Evolutionary conservation across 192 early-diverging fungal genomes (phyloP), one percentile per base, ranked within the genome.

Genomic region (Haplosporangium gracile): DNA sequence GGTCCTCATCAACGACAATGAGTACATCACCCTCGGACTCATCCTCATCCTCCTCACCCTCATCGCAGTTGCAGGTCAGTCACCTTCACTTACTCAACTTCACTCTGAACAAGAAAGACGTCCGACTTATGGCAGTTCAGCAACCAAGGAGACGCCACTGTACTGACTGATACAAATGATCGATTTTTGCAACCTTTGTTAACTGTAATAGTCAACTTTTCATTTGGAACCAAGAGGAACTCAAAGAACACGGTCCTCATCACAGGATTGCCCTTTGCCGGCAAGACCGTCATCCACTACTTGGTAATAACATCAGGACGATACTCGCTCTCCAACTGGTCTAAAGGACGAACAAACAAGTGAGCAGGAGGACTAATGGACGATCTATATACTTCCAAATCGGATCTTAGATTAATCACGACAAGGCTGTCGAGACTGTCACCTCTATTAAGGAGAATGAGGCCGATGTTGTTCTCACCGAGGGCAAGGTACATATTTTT

Each of bases 401-500:
- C 11, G 40, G 42, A 78, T 40, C 40, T 5, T 88, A 94, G 92
- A 88, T 94, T 49, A 83, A 80, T 38, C 86, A 91, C 82, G 90
- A 87, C 20, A 84, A 90, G 70, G 57, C 55, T 15, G 87, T 87
- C 2, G 78, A 82, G 15, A 96, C 95, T 18, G 89, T 92, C 9
- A 93, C 94, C 2, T 96, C 95, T 5, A 94, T 95, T 89, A 92
- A 91, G 65, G 92, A 96, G 79, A 96, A 96, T 75, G 92, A 94
- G 81, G 93, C 82, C 16, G 74, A 88, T 53, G 81, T 95, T 71
- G 76, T 71, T 9, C 80, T 88, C 57, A 69, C 91, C 32, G 72
- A 78, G 24, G 88, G 80, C 55, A 89, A 90, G 87, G 91, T 83
- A 80, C 75, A 26, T 32, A 18, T 72, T n/a, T 18, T 4, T 22